These are phyloP conservation scores for Pythium dissimile DNA, from an alignment of 352 stramenopile species.

Conservation along the genomic window DNA sequence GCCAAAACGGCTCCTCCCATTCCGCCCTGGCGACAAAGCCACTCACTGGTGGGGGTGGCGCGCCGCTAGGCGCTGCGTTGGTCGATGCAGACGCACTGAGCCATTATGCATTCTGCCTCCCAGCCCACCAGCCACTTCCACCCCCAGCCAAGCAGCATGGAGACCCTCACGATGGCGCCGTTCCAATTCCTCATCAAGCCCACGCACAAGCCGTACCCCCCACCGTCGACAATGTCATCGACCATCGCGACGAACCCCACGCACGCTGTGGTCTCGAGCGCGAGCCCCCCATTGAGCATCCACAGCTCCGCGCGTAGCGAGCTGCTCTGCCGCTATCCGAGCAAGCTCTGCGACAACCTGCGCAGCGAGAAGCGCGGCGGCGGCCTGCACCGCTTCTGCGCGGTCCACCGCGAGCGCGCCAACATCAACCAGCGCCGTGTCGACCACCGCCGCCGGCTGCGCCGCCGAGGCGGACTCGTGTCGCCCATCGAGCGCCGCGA, in stretches of 20 bases:
- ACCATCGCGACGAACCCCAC: background rate
- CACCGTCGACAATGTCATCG: background rate
- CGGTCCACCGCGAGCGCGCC: constrained; percentile 26
- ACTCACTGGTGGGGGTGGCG: background rate
- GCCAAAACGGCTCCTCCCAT: background rate
- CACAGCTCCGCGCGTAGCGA: constrained; percentile 10
- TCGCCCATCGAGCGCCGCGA: constrained; percentile 7
- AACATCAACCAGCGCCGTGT: constrained; percentile 30
- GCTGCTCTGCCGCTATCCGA: constrained; percentile 27
- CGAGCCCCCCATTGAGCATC: constrained; percentile 7
- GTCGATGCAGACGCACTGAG: too few species aligned
- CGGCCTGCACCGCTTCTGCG: constrained; percentile 27
- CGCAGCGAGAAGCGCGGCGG: constrained; percentile 26
- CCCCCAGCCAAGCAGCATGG: constrained; percentile 4
- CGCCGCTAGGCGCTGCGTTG: background rate
- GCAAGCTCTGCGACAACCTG: constrained; percentile 32
- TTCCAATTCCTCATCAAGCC: constrained; percentile 15
- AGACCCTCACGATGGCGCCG: constrained; percentile 12
- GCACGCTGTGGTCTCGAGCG: background rate
- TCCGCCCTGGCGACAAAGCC: constrained; percentile 5
- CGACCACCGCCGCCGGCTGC: constrained; percentile 22
- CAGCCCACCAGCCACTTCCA: constrained; percentile 1
- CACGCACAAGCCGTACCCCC: constrained; percentile 6
- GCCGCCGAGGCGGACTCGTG: background rate
- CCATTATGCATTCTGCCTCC: constrained; percentile 16